Evolutionary conservation across 345 rosid genomes (phyloP), one percentile per base, ranked within the genome.

Genomic region (Euphorbia peplus): DNA sequence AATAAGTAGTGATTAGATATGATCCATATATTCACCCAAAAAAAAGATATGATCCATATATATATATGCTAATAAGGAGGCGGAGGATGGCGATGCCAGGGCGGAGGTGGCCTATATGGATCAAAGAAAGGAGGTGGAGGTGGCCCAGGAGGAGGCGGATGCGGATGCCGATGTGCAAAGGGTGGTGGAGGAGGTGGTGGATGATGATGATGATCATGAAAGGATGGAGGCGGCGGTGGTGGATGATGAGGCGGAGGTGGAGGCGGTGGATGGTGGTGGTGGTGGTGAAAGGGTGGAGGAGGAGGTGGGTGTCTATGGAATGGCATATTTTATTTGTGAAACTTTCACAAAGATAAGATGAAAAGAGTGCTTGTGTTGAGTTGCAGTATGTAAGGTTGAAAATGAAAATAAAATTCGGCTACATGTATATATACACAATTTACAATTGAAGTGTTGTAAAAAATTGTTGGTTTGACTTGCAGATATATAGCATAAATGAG

Each of bases 101-200:
- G 75, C 0, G 79, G 73, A 55, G 79, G 65, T 61, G 79, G 79
- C 25, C 69, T 25, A 15, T 41, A 66, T 26, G 79, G 79, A 25
- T 75, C 79, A 13, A 47, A 57, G 24, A 41, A 62, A 2, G 79
- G 74, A 0, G 37, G 55, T 22, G 60, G 57, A 59, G 63, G 50
- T 22, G 32, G 69, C 14, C 69, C 29, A 10, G 69, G 47, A 32
- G 69, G 60, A 12, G 59, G 59, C 21, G 69, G n/a, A n/a, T n/a
- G n/a, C n/a, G n/a, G 48, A 42, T 19, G 39, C n/a, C 10, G 56
- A 4, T 52, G 48, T 14, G 60, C 63, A 16, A 29, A 60, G 64
- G 66, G 71, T 21, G 14, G 70, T 4, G 63, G 76, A 0, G 72
- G 67, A 1, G 71, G 70, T 5, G 35, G 37, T 2, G 63, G 62